phyloP scores from a whole-genome alignment of 768 basidiomycete genomes.

The Mycena metata region DNA sequence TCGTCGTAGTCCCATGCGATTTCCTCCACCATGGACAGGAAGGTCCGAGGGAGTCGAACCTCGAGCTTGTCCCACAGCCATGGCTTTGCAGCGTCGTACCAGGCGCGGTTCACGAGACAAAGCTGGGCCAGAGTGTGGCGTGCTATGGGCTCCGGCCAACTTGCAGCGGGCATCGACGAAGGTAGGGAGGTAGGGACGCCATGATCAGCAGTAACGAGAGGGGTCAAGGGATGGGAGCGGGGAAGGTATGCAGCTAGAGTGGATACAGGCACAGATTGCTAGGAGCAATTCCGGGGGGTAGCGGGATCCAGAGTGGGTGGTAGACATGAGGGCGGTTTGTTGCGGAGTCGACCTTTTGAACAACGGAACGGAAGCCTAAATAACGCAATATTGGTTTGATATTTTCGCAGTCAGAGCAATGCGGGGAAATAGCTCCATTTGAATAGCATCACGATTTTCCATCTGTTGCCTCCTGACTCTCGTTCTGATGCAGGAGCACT shows the following conservation, averaged over 20 bases:
- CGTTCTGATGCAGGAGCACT: not conserved
- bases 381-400: slow-evolving; percentile 8
- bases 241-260: slow-evolving; percentile 71
- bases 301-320: slow-evolving; percentile 51
- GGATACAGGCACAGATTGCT: slow-evolving; percentile 80
- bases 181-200: slow-evolving; percentile 74
- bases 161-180: slow-evolving; percentile 77
- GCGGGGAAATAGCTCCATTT: slow-evolving; percentile 13
- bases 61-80: slow-evolving; percentile 91
- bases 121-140: slow-evolving; percentile 77
- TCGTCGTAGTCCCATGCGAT: slow-evolving; percentile 81
- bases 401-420: slow-evolving; percentile 10
- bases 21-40: slow-evolving; percentile 86
- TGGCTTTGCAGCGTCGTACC: slow-evolving; percentile 87
- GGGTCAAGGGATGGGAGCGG: slow-evolving; percentile 77
- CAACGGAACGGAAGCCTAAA: slow-evolving; percentile 30
- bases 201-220: slow-evolving; percentile 60
- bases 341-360: not conserved
- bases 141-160: slow-evolving; percentile 76
- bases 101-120: slow-evolving; percentile 82
- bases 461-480: not conserved
- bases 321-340: slow-evolving; percentile 42
- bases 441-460: not conserved
- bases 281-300: slow-evolving; percentile 82
- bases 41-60: slow-evolving; percentile 85